These are phyloP conservation scores for Fusarium buharicum DNA, from an alignment of 2,329 filamentous ascomycete genomes.

Conservation along the genomic window DNA sequence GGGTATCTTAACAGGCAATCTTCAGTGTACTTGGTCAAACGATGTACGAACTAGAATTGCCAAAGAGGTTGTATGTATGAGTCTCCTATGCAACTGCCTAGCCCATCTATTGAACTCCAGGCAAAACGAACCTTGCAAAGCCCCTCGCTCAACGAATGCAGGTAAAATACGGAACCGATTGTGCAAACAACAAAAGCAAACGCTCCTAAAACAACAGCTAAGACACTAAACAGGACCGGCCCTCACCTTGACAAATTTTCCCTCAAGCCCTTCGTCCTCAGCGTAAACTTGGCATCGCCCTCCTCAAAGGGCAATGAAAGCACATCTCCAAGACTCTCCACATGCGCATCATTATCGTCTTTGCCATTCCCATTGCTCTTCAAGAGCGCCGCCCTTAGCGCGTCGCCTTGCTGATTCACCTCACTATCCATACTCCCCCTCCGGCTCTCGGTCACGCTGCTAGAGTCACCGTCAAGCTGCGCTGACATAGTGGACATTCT, in stretches of 20 bases:
- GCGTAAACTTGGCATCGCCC: slow-evolving; percentile 58
- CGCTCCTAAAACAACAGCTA: background rate
- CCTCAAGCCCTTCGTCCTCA: slow-evolving; percentile 66
- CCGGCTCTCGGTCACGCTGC: slow-evolving; percentile 53
- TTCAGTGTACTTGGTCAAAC: no score
- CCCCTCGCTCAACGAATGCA: slow-evolving; percentile 16
- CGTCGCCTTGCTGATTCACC: slow-evolving; percentile 54
- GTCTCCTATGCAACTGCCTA: background rate
- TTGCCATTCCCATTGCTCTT: slow-evolving; percentile 40
- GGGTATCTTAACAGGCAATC: no score
- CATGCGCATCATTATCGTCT: slow-evolving; percentile 15
- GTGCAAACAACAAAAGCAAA: background rate
- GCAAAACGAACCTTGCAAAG: slow-evolving; percentile 2
- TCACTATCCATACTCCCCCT: slow-evolving; percentile 60
- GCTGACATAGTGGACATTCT: slow-evolving; percentile 47
- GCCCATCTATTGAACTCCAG: slow-evolving; percentile 9
- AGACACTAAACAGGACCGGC: background rate
- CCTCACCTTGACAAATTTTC: slow-evolving; percentile 55
- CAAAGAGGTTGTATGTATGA: background rate
- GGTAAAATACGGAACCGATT: background rate
- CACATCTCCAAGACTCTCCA: slow-evolving; percentile 35
- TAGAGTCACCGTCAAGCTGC: slow-evolving; percentile 51
- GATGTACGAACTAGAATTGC: no score
- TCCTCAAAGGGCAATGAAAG: slow-evolving; percentile 60
- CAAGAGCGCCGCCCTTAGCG: slow-evolving; percentile 52